These are phyloP conservation scores for Fusarium illudens DNA, from an alignment of 2,329 filamentous ascomycete genomes.

Conservation along the genomic window DNA sequence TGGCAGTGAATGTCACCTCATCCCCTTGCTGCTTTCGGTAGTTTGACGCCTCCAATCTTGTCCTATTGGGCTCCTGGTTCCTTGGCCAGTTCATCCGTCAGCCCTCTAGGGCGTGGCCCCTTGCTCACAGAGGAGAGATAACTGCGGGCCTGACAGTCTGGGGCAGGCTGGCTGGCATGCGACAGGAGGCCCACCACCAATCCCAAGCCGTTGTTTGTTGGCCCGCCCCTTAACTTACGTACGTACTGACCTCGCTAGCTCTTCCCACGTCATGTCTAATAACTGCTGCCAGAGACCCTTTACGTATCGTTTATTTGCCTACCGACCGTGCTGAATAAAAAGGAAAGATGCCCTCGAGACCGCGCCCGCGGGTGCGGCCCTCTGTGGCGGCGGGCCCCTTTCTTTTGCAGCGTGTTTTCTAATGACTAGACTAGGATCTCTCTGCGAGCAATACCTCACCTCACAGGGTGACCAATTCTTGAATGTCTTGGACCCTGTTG, in stretches of 20 bases:
- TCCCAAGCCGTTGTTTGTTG: background rate
- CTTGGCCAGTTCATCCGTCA: constrained; percentile 1
- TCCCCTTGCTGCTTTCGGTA: background rate
- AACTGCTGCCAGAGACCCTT: background rate
- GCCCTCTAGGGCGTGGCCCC: background rate
- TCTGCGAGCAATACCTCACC: constrained; percentile 1
- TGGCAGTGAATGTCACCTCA: background rate
- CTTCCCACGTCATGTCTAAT: background rate
- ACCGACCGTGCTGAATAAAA: background rate
- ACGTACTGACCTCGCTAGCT: background rate
- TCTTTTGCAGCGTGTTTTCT: background rate
- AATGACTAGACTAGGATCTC: background rate
- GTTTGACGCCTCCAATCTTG: background rate
- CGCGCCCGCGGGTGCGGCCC: background rate
- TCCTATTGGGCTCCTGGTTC: background rate
- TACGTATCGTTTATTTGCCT: background rate
- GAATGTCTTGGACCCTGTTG: background rate
- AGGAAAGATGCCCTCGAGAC: background rate
- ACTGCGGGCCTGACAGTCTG: background rate
- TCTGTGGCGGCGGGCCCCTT: background rate
- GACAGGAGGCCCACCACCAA: constrained; percentile 6
- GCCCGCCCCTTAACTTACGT: background rate
- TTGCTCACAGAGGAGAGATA: background rate
- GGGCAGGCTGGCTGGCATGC: background rate
- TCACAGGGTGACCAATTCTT: background rate